Conservation (phyloP, 192 early-diverging fungal genomes). For the Lunasporangiospora selenospora region DNA sequence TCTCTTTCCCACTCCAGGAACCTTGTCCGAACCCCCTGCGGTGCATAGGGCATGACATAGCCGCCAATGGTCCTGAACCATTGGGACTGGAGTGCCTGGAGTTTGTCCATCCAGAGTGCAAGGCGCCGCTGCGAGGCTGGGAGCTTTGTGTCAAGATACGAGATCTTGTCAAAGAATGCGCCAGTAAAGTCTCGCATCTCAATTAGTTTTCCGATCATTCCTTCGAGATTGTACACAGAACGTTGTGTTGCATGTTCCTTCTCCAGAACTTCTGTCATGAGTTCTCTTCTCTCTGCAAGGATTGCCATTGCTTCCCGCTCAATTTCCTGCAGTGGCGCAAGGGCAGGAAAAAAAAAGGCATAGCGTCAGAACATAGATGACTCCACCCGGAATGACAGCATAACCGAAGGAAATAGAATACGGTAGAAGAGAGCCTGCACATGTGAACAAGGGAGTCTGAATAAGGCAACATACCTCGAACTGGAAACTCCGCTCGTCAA, state of each 20-base stretch:
- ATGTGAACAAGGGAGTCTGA: too few relatives aligned
- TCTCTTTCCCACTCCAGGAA: slow-evolving; percentile 34
- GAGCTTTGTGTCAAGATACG: slow-evolving; percentile 44
- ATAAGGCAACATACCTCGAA: slow-evolving; percentile 12
- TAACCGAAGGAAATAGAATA: too few relatives aligned
- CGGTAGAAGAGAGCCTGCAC: too few relatives aligned
- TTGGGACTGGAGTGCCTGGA: slow-evolving; percentile 35
- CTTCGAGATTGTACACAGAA: slow-evolving; percentile 40
- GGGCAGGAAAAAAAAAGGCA: background rate
- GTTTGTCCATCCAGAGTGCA: slow-evolving; percentile 39
- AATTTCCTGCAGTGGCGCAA: too few relatives aligned
- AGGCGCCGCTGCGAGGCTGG: slow-evolving; percentile 34
- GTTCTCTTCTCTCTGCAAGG: slow-evolving; percentile 11
- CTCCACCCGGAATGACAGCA: too few relatives aligned
- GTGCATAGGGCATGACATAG: slow-evolving; percentile 35
- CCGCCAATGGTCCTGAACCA: slow-evolving; percentile 40
- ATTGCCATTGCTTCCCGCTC: slow-evolving; percentile 22
- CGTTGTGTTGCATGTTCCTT: slow-evolving; percentile 39
- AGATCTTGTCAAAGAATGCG: slow-evolving; percentile 45
- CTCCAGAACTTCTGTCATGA: slow-evolving; percentile 26
- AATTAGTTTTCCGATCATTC: slow-evolving; percentile 37
- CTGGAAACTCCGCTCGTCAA: slow-evolving; percentile 13
- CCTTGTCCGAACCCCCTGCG: slow-evolving; percentile 15
- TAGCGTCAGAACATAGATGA: too few relatives aligned
- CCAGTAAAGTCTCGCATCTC: slow-evolving; percentile 46